Conservation (phyloP, 2,329 filamentous ascomycete genomes). For the Paramyrothecium sp. region DNA sequence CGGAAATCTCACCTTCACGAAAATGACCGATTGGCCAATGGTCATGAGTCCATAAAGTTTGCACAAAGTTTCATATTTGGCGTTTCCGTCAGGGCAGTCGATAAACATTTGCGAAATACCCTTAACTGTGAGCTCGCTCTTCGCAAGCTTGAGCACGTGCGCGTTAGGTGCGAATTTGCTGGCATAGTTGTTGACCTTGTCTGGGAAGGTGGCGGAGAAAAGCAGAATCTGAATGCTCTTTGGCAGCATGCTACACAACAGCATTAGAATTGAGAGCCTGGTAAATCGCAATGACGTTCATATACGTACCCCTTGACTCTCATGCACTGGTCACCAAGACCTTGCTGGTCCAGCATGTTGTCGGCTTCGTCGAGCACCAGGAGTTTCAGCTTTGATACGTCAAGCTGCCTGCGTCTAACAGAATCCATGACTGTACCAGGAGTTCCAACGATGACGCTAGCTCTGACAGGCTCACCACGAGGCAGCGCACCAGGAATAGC, state of each 20-base stretch:
- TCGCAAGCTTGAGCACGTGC: constrained; percentile 82
- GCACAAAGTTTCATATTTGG: constrained; percentile 86
- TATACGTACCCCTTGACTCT: constrained; percentile 72
- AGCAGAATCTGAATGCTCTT: constrained; percentile 80
- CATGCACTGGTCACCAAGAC: constrained; percentile 90
- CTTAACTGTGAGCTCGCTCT: constrained; percentile 91
- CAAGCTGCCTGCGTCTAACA: constrained; percentile 73
- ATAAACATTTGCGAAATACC: constrained; percentile 98
- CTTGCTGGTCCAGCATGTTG: constrained; percentile 97
- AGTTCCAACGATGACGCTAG: constrained; percentile 86
- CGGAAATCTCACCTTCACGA: constrained; percentile 69
- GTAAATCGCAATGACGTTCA: neutral
- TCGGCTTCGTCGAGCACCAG: constrained; percentile 96
- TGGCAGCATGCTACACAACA: constrained; percentile 62
- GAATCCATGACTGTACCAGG: constrained; percentile 91
- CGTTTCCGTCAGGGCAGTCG: constrained; percentile 77
- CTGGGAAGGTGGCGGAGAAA: constrained; percentile 92
- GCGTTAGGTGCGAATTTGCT: constrained; percentile 80
- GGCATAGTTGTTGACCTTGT: constrained; percentile 82
- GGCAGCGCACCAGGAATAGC: constrained; percentile 78
- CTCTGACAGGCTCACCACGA: constrained; percentile 66
- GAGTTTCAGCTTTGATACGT: constrained; percentile 70
- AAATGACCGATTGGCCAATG: constrained; percentile 96
- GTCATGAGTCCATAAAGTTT: constrained; percentile 96
- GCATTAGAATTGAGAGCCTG: constrained; percentile 24